Base-by-base conservation (phyloP, 73 alveolate species). In the Uronychia binucleata region DNA sequence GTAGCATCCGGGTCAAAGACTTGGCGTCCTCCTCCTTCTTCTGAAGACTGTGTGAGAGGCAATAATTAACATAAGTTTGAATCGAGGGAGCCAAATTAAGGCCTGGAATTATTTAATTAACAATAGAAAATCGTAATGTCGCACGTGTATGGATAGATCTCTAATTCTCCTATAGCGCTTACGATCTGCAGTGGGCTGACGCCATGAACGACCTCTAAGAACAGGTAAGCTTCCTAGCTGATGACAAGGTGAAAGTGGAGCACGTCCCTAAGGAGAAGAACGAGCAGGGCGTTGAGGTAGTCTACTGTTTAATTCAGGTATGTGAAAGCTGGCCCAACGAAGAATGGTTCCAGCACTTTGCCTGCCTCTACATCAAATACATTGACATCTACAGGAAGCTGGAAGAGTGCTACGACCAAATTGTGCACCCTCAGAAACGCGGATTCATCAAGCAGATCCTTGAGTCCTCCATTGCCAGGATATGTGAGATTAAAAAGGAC, bases 401-500 rank as follows among this genome's bases (percentile, higher is more conserved):
- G 30, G 99, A 98, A 81, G 99, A 98, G 84, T 94, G 99, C 84
- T 97, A 98, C 90, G 99, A 98, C 88, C 98, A 98, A 86, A 90
- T 98, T 90, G 99, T 98, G 83, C 99, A 98, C 92, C 99, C 99
- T 58, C 98, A 98, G 90, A 98, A 97, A 94, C 96, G 99, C 78
- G 93, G 92, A 83, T 89, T 94, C 94, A 96, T 98, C 75, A 97
- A 95, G 93, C 96, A 96, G 92, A 95, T 93, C 87, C 90, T 97
- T 26, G 99, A 98, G 77, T 89, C 96, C 57, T 92, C 95, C 46
- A 95, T 97, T 35, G 77, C 95, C 67, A 83, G 99, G 77, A 88
- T 97, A 67, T 90, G 94, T 34, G 98, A 97, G 90, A 96, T 96
- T 81, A 97, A 97, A 90, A 96, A 96, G 81, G 99, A 94, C 79